Evolutionary conservation across 2,329 filamentous ascomycete genomes (phyloP).

Genomic region (Geosmithia putterillii): DNA sequence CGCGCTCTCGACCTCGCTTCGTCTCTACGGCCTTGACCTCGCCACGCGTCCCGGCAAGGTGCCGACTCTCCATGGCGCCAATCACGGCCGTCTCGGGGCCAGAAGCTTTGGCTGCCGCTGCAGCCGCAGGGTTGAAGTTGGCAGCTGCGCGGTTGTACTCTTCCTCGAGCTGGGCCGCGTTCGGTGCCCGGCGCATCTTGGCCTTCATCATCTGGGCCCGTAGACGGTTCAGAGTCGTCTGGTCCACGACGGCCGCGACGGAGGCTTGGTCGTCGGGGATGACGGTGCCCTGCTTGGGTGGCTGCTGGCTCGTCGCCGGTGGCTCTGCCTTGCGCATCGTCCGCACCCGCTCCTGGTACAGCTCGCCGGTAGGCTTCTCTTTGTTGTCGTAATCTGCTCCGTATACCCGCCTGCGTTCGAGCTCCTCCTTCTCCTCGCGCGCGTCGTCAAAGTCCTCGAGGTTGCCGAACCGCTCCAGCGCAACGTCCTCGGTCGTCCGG

Average conservation of each 20-base stretch:
- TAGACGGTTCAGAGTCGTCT: conserved; percentile 74
- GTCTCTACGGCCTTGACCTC: conserved; percentile 72
- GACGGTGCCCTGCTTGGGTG: conserved; percentile 39
- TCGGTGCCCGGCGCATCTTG: conserved; percentile 66
- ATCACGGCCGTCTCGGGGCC: conserved; percentile 59
- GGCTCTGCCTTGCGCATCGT: conserved; percentile 27
- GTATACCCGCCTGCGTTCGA: conserved; percentile 73
- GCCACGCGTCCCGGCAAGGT: conserved; percentile 60
- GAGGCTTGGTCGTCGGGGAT: conserved; percentile 36
- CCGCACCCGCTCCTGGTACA: conserved; percentile 66
- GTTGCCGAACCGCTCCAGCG: conserved; percentile 68
- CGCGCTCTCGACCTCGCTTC: conserved; percentile 73
- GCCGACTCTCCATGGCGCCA: conserved; percentile 77
- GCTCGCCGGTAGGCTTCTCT: conserved; percentile 75
- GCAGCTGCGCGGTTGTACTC: conserved; percentile 72
- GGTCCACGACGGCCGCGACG: conserved; percentile 43
- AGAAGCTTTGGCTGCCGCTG: conserved; percentile 22
- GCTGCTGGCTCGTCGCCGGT: conserved; percentile 4
- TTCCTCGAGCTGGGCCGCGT: conserved; percentile 64
- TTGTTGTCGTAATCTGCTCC: conserved; percentile 76
- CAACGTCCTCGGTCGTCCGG: conserved; percentile 67
- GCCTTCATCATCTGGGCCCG: conserved; percentile 95
- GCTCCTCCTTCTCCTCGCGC: conserved; percentile 81
- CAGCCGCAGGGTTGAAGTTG: conserved; percentile 27
- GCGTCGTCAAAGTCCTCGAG: conserved; percentile 83